Base-by-base conservation (phyloP, 805 yeast species). In the Zygosaccharomyces lentus region DNA sequence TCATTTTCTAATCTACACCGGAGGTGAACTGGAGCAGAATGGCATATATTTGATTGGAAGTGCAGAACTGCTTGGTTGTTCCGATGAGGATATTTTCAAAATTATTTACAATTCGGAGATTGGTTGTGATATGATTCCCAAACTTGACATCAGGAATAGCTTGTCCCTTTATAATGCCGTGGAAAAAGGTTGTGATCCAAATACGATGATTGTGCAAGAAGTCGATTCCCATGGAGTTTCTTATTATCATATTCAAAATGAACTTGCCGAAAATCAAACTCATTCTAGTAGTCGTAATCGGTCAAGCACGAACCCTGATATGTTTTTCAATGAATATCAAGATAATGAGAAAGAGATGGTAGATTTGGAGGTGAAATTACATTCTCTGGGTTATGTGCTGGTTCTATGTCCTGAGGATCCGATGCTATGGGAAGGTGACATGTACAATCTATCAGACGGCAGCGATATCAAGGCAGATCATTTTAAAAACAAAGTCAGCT, bases 401-500 rank as follows among this genome's bases (percentile, higher is more conserved):
- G 83, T 87, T 0, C 65, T 90, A 4, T 81, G 87, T 56, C 89
- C 96, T 0, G 75, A 82, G 2, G 87, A 87, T 56, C 95, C 96
- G 0, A 76, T 90, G 65, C 79, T 86, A 40, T 91, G 98, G 98
- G 89, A 85, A 50, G 97, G 97, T 4, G 74, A 78, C 13, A 81
- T 84, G 51, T 74, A 82, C 31, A 76, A 80, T 35, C 62, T 86
- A 6, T 55, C 66, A 5, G 71, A 73, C 13, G 55, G 54, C 13
- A 48, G 47, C 13, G 62, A 78, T 10, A 73, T 57, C 15, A 46
- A 47, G 4, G 49, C 48, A 7, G 57, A 52, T 1, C 52, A 58
- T 9, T 48, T 58, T 15, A 58, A 59, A 4, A 21, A 59, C 4
- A 55, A 56, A 29, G 39, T 58, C 0, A 32, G 45, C 16, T 43